These are phyloP conservation scores for Chalara sp. DNA, from an alignment of 2,329 filamentous ascomycete genomes.

Conservation along the genomic window DNA sequence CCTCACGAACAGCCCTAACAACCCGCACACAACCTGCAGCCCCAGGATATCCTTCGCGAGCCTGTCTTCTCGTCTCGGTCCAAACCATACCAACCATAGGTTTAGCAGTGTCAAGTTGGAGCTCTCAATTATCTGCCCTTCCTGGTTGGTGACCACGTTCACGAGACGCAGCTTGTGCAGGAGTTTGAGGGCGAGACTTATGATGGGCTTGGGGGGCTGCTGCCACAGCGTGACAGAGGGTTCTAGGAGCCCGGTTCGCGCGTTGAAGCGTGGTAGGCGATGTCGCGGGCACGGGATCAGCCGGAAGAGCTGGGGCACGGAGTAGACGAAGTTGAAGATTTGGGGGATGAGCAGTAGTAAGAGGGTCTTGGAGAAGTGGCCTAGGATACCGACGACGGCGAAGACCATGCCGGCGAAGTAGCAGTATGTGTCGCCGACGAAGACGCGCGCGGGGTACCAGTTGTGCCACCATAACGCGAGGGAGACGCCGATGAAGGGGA, in stretches of 20 bases:
- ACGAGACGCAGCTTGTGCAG: conserved; percentile 64
- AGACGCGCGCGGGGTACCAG: conserved; percentile 91
- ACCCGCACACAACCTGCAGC: conserved; percentile 70
- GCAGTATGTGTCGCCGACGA: conserved; percentile 98
- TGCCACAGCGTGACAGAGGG: conserved; percentile 76
- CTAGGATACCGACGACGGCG: conserved; percentile 90
- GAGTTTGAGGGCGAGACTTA: conserved; percentile 59
- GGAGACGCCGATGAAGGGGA: conserved; percentile 92
- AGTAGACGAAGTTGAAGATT: conserved; percentile 95
- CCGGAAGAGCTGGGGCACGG: conserved; percentile 82
- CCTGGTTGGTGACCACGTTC: conserved; percentile 57
- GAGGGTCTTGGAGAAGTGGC: conserved; percentile 96
- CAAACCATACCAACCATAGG: conserved; percentile 92
- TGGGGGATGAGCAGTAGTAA: conserved; percentile 87
- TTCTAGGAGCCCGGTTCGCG: conserved; percentile 76
- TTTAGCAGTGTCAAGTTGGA: conserved; percentile 93
- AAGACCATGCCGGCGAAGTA: conserved; percentile 99
- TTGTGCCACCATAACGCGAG: conserved; percentile 83
- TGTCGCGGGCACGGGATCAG: conserved; percentile 89
- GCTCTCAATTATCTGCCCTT: conserved; percentile 68
- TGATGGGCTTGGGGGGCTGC: conserved; percentile 58
- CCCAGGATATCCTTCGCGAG: conserved; percentile 71
- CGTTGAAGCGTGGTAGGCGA: conserved; percentile 82
- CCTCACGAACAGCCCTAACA: conserved; percentile 78
- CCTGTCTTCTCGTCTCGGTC: conserved; percentile 80